phyloP scores from a whole-genome alignment of 345 rosid species.

The Dipteronia dyeriana region DNA sequence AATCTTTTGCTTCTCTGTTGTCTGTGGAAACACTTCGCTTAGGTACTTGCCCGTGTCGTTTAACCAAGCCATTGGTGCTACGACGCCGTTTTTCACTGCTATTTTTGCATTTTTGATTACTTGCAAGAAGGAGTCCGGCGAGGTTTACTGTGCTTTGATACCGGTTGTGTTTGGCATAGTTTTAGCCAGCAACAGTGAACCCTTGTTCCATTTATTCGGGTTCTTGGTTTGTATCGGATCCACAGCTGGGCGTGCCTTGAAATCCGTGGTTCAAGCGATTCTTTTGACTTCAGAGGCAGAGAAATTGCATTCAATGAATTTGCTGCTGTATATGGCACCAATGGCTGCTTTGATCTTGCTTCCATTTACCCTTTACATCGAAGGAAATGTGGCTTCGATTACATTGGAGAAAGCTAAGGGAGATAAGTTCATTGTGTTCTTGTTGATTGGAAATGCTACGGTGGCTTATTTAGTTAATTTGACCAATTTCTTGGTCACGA shows the following conservation, averaged over 20 bases:
- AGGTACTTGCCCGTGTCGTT: constrained; percentile 98
- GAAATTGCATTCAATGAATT: constrained; percentile 94
- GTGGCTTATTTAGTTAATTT: constrained; percentile 95
- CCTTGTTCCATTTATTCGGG: constrained; percentile 86
- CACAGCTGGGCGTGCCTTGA: constrained; percentile 94
- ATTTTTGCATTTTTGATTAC: constrained; percentile 88
- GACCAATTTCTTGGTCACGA: constrained; percentile 95
- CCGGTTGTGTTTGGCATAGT: constrained; percentile 97
- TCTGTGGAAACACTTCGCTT: constrained; percentile 90
- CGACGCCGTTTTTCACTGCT: constrained; percentile 97
- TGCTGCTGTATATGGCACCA: constrained; percentile 92
- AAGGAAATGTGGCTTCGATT: constrained; percentile 81
- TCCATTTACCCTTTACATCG: constrained; percentile 89
- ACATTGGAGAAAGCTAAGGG: constrained; percentile 74
- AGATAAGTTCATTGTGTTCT: constrained; percentile 65
- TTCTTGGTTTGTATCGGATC: constrained; percentile 91
- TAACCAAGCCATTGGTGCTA: constrained; percentile 96
- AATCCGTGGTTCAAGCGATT: constrained; percentile 91
- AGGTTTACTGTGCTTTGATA: constrained; percentile 79
- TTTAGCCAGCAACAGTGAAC: constrained; percentile 89
- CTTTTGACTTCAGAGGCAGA: constrained; percentile 82
- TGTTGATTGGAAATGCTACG: constrained; percentile 86
- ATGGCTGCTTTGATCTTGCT: constrained; percentile 89
- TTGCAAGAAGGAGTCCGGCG: constrained; percentile 82
- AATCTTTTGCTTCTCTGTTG: constrained; percentile 93